These are phyloP conservation scores for Lobosporangium transversale DNA, from an alignment of 192 early-diverging fungal genomes.

Conservation along the genomic window DNA sequence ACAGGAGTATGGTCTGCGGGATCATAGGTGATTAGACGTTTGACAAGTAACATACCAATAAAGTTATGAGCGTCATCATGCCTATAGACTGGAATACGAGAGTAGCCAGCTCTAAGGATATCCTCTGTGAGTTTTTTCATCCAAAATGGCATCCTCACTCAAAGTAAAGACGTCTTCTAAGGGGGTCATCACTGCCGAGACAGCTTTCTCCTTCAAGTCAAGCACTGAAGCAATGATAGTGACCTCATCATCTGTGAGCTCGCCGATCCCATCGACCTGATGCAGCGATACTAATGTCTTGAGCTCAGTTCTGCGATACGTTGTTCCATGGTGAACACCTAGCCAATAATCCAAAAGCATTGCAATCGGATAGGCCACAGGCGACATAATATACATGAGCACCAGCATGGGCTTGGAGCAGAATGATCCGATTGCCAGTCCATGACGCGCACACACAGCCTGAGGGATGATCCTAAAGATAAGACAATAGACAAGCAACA, in stretches of 20 bases:
- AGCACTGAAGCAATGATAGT: slow-evolving; percentile 83
- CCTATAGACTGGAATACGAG: slow-evolving; percentile 78
- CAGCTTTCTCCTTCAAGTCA: slow-evolving; percentile 77
- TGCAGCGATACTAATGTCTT: slow-evolving; percentile 83
- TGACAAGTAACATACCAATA: slow-evolving; percentile 83
- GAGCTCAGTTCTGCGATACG: slow-evolving; percentile 79
- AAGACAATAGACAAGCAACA: too few relatives aligned
- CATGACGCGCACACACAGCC: slow-evolving; percentile 92
- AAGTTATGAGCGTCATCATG: slow-evolving; percentile 67
- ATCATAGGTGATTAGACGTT: slow-evolving; percentile 78
- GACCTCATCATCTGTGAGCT: slow-evolving; percentile 79
- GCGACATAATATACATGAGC: slow-evolving; percentile 75
- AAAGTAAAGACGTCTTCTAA: slow-evolving; percentile 75
- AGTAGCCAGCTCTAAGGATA: slow-evolving; percentile 77
- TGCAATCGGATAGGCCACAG: slow-evolving; percentile 89
- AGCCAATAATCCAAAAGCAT: slow-evolving; percentile 86
- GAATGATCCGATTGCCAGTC: slow-evolving; percentile 90
- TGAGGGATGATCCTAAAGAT: slow-evolving; percentile 47
- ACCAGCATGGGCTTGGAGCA: slow-evolving; percentile 77
- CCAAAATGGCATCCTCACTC: slow-evolving; percentile 67
- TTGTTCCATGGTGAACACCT: slow-evolving; percentile 87
- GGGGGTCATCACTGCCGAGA: slow-evolving; percentile 77
- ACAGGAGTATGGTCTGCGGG: slow-evolving; percentile 74
- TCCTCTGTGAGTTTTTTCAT: slow-evolving; percentile 64
- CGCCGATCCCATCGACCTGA: slow-evolving; percentile 73